phyloP scores from a whole-genome alignment of 306 rosid species.

The Ochetophila trinervis region DNA sequence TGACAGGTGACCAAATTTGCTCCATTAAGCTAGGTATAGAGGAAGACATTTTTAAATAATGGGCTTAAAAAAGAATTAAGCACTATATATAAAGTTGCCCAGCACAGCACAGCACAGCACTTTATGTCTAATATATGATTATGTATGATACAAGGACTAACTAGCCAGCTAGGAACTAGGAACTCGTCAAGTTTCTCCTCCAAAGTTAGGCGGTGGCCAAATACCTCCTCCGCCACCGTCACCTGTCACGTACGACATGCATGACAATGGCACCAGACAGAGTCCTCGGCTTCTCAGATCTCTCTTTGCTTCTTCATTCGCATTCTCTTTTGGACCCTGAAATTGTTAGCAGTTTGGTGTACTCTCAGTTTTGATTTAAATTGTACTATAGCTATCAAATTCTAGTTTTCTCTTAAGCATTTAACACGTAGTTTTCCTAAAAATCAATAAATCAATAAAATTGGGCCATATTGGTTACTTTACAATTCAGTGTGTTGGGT shows the following conservation, averaged over 20 bases:
- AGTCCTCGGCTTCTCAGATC: conserved; percentile 82
- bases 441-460: too few relatives aligned
- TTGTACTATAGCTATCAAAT: too few relatives aligned
- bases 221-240: conserved; percentile 29
- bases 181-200: conserved; percentile 35
- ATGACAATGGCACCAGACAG: conserved; percentile 77
- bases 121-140: too few relatives aligned
- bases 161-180: background rate
- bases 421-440: too few relatives aligned
- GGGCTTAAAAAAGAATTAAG: conserved; percentile 1
- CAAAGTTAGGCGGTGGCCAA: conserved; percentile 59
- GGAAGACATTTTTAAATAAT: background rate
- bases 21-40: conserved; percentile 40
- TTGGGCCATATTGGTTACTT: too few relatives aligned
- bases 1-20: conserved; percentile 66
- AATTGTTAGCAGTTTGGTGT: background rate
- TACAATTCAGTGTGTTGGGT: too few relatives aligned
- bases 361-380: too few relatives aligned
- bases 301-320: conserved; percentile 39
- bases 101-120: too few relatives aligned
- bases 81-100: background rate
- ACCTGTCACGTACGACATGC: conserved; percentile 69
- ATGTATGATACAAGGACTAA: too few relatives aligned
- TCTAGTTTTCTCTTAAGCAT: too few relatives aligned
- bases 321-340: conserved; percentile 40